These are phyloP conservation scores for Falciphora oryzae DNA, from an alignment of 2,329 filamentous ascomycete species.

Conservation along the genomic window DNA sequence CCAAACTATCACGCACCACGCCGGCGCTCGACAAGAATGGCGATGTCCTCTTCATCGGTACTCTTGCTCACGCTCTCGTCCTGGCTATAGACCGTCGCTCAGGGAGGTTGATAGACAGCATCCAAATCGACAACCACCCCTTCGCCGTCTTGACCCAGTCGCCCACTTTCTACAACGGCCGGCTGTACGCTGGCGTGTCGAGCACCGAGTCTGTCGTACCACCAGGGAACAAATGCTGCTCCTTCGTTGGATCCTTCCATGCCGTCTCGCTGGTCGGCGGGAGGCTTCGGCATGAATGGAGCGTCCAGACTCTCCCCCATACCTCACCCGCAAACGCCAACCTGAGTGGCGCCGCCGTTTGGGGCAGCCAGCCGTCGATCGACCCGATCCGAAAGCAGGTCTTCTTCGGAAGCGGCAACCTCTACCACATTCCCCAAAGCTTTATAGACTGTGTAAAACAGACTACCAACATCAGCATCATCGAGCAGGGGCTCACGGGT, in stretches of 20 bases:
- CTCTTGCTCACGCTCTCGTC: slow-evolving; percentile 21
- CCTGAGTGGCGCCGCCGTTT: slow-evolving; percentile 20
- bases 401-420: slow-evolving; percentile 26
- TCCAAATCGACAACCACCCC: slow-evolving; percentile 21
- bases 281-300: slow-evolving; percentile 20
- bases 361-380: slow-evolving; percentile 27
- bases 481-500: slow-evolving; percentile 10
- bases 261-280: slow-evolving; percentile 17
- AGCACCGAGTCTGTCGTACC: slow-evolving; percentile 20
- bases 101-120: slow-evolving; percentile 17
- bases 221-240: slow-evolving; percentile 23
- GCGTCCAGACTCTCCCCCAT: slow-evolving; percentile 12
- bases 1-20: slow-evolving; percentile 14
- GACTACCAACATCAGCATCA: slow-evolving; percentile 10
- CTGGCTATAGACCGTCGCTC: slow-evolving; percentile 20
- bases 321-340: slow-evolving; percentile 14
- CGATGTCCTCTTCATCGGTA: slow-evolving; percentile 26
- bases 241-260: slow-evolving; percentile 23
- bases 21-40: slow-evolving; percentile 18
- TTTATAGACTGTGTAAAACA: slow-evolving; percentile 18
- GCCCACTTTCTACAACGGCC: slow-evolving; percentile 22
- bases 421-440: slow-evolving; percentile 20
- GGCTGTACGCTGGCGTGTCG: slow-evolving; percentile 24
- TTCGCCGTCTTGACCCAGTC: slow-evolving; percentile 23
- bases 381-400: slow-evolving; percentile 21